These are phyloP conservation scores for Leptomonas seymouri DNA, from an alignment of 208 protist species.

Conservation along the genomic window DNA sequence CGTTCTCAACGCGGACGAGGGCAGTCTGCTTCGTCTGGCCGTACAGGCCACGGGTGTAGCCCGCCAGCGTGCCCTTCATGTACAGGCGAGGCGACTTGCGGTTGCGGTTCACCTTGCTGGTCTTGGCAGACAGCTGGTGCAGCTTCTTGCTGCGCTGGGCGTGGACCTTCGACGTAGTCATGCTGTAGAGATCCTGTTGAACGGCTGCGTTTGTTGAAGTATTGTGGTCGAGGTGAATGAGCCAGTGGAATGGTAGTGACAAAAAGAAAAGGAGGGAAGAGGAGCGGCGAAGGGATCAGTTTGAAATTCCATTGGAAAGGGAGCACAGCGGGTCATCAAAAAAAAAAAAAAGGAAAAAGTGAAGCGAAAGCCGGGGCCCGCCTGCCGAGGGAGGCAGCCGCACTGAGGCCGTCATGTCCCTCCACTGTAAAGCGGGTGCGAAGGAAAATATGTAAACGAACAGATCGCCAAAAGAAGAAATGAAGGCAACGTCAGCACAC, in stretches of 20 bases:
- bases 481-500: too few relatives aligned
- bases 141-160: slow-evolving; percentile 92
- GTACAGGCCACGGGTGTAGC: slow-evolving; percentile 91
- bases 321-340: too few relatives aligned
- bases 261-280: neutral
- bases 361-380: too few relatives aligned
- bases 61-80: slow-evolving; percentile 91
- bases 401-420: too few relatives aligned
- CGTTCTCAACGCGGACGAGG: slow-evolving; percentile 97
- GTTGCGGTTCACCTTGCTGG: slow-evolving; percentile 82
- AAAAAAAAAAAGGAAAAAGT: too few relatives aligned
- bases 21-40: slow-evolving; percentile 95
- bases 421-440: too few relatives aligned
- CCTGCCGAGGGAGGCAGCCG: too few relatives aligned
- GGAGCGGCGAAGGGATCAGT: neutral
- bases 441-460: too few relatives aligned
- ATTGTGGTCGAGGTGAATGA: neutral
- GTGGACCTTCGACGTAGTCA: slow-evolving; percentile 78
- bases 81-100: slow-evolving; percentile 90
- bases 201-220: neutral
- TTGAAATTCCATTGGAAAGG: too few relatives aligned
- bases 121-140: slow-evolving; percentile 87
- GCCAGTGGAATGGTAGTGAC: neutral
- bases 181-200: slow-evolving; percentile 25
- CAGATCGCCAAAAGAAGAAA: too few relatives aligned